Conservation (phyloP, 306 rosid genomes). For the Casuarina glauca region DNA sequence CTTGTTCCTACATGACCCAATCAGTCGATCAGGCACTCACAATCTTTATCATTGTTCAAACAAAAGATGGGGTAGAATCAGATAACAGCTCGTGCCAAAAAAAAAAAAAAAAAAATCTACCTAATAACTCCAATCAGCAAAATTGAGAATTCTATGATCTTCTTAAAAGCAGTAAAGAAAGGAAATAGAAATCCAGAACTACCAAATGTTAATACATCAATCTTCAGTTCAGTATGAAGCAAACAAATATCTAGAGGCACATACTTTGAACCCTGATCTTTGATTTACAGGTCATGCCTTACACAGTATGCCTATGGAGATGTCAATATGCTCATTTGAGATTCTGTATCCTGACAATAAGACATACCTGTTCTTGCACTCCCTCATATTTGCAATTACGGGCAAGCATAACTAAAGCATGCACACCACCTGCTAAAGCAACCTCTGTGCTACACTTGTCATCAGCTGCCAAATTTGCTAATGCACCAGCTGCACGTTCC, state of each 20-base stretch:
- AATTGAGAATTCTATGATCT: background rate
- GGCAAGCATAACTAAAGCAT: constrained; percentile 99
- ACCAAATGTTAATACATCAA: background rate
- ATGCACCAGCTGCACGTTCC: constrained; percentile 99
- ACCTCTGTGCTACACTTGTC: constrained; percentile 99
- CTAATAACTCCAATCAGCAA: background rate
- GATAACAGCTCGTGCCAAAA: background rate
- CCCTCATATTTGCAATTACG: constrained; percentile 96
- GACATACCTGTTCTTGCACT: constrained; percentile 95
- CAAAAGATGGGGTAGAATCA: background rate
- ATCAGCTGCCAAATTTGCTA: constrained; percentile 99
- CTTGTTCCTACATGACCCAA: too few species aligned
- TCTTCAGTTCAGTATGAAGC: background rate
- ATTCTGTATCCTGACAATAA: constrained; percentile 16
- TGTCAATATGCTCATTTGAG: constrained; percentile 11
- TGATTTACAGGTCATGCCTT: constrained; percentile 23
- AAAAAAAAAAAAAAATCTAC: background rate
- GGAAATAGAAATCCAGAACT: background rate
- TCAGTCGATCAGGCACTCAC: too few species aligned
- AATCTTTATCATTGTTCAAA: too few species aligned
- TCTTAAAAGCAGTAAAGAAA: background rate
- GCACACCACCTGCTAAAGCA: constrained; percentile 96
- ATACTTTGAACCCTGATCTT: background rate
- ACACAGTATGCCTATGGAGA: constrained; percentile 7
- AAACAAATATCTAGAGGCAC: background rate